Conservation (phyloP, 2,329 filamentous ascomycete species). For the Diplodia corticola region DNA sequence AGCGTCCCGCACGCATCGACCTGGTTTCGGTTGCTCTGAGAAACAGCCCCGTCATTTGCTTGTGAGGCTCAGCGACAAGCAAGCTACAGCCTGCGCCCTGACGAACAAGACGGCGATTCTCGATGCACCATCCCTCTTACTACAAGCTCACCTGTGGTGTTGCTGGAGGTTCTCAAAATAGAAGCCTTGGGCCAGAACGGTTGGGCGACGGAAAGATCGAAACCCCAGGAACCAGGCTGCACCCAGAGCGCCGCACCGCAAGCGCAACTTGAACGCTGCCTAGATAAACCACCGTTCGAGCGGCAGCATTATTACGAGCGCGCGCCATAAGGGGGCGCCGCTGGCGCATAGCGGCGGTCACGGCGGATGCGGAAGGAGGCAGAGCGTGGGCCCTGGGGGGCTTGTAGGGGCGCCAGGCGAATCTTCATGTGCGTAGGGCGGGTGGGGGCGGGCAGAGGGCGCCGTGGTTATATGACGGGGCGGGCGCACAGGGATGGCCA, state of each 20-base stretch:
- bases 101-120: background rate
- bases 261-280: no score
- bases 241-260: background rate
- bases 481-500: constrained; percentile 15
- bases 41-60: background rate
- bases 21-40: background rate
- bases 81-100: background rate
- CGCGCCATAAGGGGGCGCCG: background rate
- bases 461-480: constrained; percentile 15
- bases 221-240: constrained; percentile 3
- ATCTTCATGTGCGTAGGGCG: constrained; percentile 21
- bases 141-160: background rate
- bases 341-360: background rate
- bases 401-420: background rate
- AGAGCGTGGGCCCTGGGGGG: background rate
- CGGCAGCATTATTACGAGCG: background rate
- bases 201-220: constrained; percentile 2
- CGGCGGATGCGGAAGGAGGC: constrained; percentile 13
- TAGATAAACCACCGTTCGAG: background rate
- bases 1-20: background rate
- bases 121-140: background rate
- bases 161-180: constrained; percentile 10
- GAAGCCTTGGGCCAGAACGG: background rate
- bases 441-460: constrained; percentile 12
- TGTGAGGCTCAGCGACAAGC: background rate